Conservation (phyloP, 177 flowering plant genomes). For the Tripterygium wilfordii region DNA sequence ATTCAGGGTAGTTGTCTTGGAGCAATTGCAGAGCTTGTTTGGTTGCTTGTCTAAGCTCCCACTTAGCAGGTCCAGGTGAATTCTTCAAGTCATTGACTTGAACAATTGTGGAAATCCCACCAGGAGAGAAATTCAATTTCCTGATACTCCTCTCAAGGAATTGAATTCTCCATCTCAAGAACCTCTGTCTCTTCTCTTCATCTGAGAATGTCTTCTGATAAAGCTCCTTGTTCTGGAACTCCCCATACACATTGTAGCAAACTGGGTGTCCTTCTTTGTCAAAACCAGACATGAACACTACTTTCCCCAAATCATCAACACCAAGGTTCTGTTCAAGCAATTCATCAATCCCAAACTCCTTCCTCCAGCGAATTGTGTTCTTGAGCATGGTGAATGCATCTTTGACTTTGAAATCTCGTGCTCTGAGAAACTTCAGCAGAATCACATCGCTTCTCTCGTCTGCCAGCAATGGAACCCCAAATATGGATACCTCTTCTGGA, state of each 20-base stretch:
- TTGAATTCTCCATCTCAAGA: slow-evolving; percentile 27
- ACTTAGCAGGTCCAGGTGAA: slow-evolving; percentile 18
- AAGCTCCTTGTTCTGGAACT: slow-evolving; percentile 23
- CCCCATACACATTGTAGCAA: slow-evolving; percentile 32
- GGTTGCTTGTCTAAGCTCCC: slow-evolving; percentile 21
- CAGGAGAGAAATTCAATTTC: slow-evolving; percentile 21
- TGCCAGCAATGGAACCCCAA: slow-evolving; percentile 26
- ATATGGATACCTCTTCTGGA: slow-evolving; percentile 25
- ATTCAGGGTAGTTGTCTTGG: slow-evolving; percentile 29
- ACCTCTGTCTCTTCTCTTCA: slow-evolving; percentile 26
- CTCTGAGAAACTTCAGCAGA: slow-evolving; percentile 28
- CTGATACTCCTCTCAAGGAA: slow-evolving; percentile 24
- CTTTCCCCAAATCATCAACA: slow-evolving; percentile 17
- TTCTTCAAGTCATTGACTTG: slow-evolving; percentile 26
- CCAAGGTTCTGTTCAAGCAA: slow-evolving; percentile 19
- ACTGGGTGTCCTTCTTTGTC: slow-evolving; percentile 31
- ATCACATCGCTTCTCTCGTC: slow-evolving; percentile 31
- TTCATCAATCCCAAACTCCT: slow-evolving; percentile 26
- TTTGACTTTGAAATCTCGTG: slow-evolving; percentile 29
- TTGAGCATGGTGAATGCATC: slow-evolving; percentile 31
- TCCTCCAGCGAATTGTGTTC: slow-evolving; percentile 28
- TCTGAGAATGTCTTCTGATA: slow-evolving; percentile 22
- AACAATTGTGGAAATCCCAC: slow-evolving; percentile 21
- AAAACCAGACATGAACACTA: slow-evolving; percentile 24
- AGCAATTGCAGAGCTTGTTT: slow-evolving; percentile 23